phyloP scores from a whole-genome alignment of 768 basidiomycete genomes.

The Mycena indigotica region DNA sequence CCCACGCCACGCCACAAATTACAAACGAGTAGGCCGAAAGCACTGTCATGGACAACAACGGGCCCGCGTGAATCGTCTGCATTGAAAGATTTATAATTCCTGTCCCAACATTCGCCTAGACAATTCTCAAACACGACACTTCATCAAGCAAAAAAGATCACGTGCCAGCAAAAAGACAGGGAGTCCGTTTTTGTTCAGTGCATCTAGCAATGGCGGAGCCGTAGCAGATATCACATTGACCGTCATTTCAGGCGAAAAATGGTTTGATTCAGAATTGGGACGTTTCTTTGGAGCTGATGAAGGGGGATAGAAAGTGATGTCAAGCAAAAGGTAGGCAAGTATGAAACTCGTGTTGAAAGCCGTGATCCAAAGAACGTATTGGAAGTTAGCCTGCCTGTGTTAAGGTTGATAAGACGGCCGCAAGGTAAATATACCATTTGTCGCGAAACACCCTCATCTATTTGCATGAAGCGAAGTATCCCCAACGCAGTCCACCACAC shows the following conservation, averaged over 20 bases:
- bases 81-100: slow-evolving; percentile 82
- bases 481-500: slow-evolving; percentile 77
- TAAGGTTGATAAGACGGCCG: background rate
- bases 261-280: background rate
- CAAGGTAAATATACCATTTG: slow-evolving; percentile 41
- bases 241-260: slow-evolving; percentile 9
- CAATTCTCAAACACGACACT: background rate
- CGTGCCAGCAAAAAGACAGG: slow-evolving; percentile 79
- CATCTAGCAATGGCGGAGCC: slow-evolving; percentile 66
- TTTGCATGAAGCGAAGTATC: slow-evolving; percentile 34
- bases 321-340: slow-evolving; percentile 76
- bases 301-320: slow-evolving; percentile 66
- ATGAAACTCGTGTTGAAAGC: slow-evolving; percentile 90
- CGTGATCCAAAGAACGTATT: slow-evolving; percentile 87
- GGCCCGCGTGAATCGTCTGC: slow-evolving; percentile 75
- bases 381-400: slow-evolving; percentile 72
- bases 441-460: slow-evolving; percentile 51
- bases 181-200: slow-evolving; percentile 82
- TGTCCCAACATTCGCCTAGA: slow-evolving; percentile 90
- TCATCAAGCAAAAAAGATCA: slow-evolving; percentile 13
- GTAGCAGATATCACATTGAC: slow-evolving; percentile 5
- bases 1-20: slow-evolving; percentile 69
- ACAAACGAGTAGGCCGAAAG: slow-evolving; percentile 60
- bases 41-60: slow-evolving; percentile 59
- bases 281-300: slow-evolving; percentile 39